Evolutionary conservation across 495 filamentous ascomycete species (phyloP).

Genomic region (Copromyces sp.): DNA sequence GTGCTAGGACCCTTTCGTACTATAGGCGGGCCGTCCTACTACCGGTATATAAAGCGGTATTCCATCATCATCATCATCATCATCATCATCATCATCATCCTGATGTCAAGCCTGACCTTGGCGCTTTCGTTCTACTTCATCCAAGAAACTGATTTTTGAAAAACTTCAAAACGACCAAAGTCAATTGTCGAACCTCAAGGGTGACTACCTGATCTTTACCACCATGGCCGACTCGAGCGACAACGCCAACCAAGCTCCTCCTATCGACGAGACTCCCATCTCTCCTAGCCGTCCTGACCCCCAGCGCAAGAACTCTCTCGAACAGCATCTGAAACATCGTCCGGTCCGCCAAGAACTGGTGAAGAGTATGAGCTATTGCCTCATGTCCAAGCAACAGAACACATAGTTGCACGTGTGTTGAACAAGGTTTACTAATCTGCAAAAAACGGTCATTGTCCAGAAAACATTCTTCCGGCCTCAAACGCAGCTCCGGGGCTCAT

Average conservation of each 20-base stretch:
- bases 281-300: slow-evolving; percentile 44
- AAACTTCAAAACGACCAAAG: not conserved
- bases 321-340: slow-evolving; percentile 70
- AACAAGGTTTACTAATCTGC: not conserved
- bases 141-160: not conserved
- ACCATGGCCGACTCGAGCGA: slow-evolving; percentile 33
- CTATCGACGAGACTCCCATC: slow-evolving; percentile 47
- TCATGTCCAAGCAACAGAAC: not conserved
- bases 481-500: slow-evolving; percentile 64
- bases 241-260: slow-evolving; percentile 1
- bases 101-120: not conserved
- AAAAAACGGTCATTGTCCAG: slow-evolving; percentile 16
- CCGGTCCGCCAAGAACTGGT: slow-evolving; percentile 77
- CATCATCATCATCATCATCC: no score
- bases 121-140: not conserved
- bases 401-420: not conserved
- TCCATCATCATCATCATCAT: not conserved
- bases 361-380: slow-evolving; percentile 49
- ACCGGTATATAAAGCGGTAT: not conserved
- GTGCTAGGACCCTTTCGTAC: not conserved
- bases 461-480: slow-evolving; percentile 74
- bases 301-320: slow-evolving; percentile 77
- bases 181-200: not conserved
- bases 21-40: not conserved
- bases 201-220: not conserved